Conservation (phyloP, 768 basidiomycete genomes). For the Leccinum obscurum region DNA sequence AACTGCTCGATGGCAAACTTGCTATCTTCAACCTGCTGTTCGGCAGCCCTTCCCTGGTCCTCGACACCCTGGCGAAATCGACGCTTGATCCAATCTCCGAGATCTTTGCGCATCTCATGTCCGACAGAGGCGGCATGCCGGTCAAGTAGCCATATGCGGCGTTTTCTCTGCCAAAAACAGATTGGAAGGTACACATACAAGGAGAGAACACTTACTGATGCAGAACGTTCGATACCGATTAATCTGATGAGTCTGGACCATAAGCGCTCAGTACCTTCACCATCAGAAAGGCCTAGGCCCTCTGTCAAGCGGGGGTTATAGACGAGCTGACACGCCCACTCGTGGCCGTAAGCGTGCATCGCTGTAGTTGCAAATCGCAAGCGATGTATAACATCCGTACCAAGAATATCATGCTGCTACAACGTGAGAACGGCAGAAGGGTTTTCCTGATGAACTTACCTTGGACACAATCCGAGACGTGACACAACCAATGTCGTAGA, state of each 20-base stretch:
- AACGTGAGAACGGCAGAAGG: background rate
- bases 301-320: background rate
- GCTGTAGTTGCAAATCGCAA: background rate
- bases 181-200: background rate
- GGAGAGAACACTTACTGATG: constrained; percentile 26
- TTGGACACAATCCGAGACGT: background rate
- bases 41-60: too few species aligned
- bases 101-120: too few species aligned
- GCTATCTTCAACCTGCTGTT: too few species aligned
- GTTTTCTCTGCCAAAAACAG: background rate
- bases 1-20: too few species aligned
- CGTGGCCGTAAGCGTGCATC: background rate
- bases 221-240: constrained; percentile 34
- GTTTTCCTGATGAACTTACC: background rate
- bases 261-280: constrained; percentile 18
- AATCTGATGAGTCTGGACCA: constrained; percentile 37
- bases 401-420: background rate
- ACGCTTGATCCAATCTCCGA: too few species aligned
- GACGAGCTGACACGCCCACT: background rate
- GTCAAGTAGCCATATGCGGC: too few species aligned
- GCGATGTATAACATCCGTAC: background rate
- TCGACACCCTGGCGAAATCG: too few species aligned
- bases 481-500: background rate
- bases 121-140: too few species aligned
- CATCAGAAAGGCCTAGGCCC: background rate